Conservation (phyloP, 805 yeast species). For the Wickerhamiella allomyrinae region DNA sequence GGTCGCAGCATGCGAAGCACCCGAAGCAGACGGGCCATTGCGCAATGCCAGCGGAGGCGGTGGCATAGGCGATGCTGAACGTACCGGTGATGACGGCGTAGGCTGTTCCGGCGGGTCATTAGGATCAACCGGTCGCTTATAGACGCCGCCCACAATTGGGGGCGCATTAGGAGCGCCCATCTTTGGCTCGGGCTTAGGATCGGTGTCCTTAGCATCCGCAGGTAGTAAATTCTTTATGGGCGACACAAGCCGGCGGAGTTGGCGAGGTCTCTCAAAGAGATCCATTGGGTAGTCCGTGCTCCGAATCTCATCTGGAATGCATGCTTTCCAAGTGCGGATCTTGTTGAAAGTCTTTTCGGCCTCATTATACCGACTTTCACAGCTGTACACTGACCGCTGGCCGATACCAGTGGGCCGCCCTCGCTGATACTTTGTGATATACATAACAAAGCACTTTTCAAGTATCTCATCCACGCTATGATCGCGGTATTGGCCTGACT, state of each 20-base stretch:
- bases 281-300: conserved; percentile 36
- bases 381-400: conserved; percentile 60
- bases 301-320: conserved; percentile 92
- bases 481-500: conserved; percentile 92
- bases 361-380: conserved; percentile 91
- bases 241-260: conserved; percentile 62
- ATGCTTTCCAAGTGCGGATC: conserved; percentile 96
- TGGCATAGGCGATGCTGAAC: not conserved
- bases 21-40: not conserved
- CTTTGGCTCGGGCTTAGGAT: conserved; percentile 70
- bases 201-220: conserved; percentile 53
- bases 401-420: conserved; percentile 80
- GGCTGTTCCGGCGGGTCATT: conserved; percentile 71
- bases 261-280: conserved; percentile 61
- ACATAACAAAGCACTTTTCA: conserved; percentile 90
- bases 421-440: conserved; percentile 84
- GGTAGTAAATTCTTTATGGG: conserved; percentile 72
- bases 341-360: conserved; percentile 80
- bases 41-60: not conserved
- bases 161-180: conserved; percentile 79
- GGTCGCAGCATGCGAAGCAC: not conserved
- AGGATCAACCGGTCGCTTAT: conserved; percentile 55
- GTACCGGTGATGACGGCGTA: conserved; percentile 26
- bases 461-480: conserved; percentile 78
- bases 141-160: conserved; percentile 88